These are phyloP conservation scores for Xanthoconium separans DNA, from an alignment of 1,284 basidiomycete genomes.

Conservation along the genomic window DNA sequence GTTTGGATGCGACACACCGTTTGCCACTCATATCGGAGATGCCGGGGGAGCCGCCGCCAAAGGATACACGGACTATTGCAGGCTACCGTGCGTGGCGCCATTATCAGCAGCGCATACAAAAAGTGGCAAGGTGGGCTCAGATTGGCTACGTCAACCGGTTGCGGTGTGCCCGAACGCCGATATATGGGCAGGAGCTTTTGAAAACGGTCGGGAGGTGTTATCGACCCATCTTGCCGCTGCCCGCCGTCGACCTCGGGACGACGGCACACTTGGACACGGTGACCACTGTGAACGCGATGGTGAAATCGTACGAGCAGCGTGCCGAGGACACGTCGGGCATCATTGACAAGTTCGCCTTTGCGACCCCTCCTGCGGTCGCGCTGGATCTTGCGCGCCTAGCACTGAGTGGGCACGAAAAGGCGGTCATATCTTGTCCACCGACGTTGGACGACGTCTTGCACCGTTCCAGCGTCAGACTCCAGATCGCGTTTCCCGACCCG, in stretches of 20 bases:
- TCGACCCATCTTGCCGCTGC: slow-evolving; percentile 58
- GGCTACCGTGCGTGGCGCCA: slow-evolving; percentile 67
- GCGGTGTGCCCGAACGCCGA: slow-evolving; percentile 64
- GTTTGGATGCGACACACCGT: slow-evolving; percentile 71
- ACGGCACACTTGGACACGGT: slow-evolving; percentile 43
- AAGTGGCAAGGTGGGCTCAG: slow-evolving; percentile 66
- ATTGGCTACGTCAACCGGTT: slow-evolving; percentile 73
- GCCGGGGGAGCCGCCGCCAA: slow-evolving; percentile 59
- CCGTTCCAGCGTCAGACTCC: slow-evolving; percentile 75
- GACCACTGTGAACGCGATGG: slow-evolving; percentile 42
- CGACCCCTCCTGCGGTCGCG: slow-evolving; percentile 80
- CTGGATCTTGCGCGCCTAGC: slow-evolving; percentile 68
- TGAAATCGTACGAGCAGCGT: slow-evolving; percentile 69
- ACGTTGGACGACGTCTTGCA: slow-evolving; percentile 73
- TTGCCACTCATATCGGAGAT: slow-evolving; percentile 60
- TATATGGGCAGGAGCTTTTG: slow-evolving; percentile 68
- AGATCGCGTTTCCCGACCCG: slow-evolving; percentile 92
- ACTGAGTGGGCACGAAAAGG: slow-evolving; percentile 45
- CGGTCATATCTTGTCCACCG: slow-evolving; percentile 35
- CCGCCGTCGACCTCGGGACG: slow-evolving; percentile 39
- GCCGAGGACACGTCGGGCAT: slow-evolving; percentile 53
- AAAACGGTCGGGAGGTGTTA: slow-evolving; percentile 42
- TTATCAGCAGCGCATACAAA: slow-evolving; percentile 55
- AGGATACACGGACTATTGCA: slow-evolving; percentile 72
- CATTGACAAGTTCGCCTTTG: slow-evolving; percentile 80